Base-by-base conservation (phyloP, 2,329 filamentous ascomycete genomes). In the Fusarium torreyae region DNA sequence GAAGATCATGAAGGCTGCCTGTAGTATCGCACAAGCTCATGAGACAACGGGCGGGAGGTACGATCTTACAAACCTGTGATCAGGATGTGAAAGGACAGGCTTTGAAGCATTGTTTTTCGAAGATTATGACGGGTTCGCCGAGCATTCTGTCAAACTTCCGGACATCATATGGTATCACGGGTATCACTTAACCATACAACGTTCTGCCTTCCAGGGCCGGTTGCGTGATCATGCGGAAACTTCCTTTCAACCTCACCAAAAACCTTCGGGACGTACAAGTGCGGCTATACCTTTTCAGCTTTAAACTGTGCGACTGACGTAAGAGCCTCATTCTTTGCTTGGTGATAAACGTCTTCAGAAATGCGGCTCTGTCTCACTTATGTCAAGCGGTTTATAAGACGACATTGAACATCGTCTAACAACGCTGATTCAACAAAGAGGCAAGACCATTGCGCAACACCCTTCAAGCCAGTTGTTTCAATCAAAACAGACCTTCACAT, bases 161-260 rank as follows among this genome's bases (percentile, higher is more conserved):
- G 13, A 38, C 66, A 52, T 57, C 28, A 40, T 44, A 24, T 22
- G 43, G 66, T 57, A 48, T 45, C 54, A 54, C 60, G 11, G 22
- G 65, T 65, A 33, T 40, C 17, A 66, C 60, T 28, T 38, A 48
- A 49, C 9, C 20, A 48, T 33, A 38, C 15, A 11, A 22, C 15
- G 34, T 34, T 14, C 20, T 48, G 28, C 9, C 14, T 43, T 42
- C 22, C 39, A 26, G 17, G 20, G 7, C 22, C 18, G 18, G 10
- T 22, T 22, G 26, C 36, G 13, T 22, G 49, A 57, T 69, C 66
- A 69, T 51, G 51, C 54, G 66, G 20, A 46, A 42, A 14, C 26
- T 34, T 53, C 20, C 36, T 45, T 52, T 39, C 26, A 51, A 51
- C n/a, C 34, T 31, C 59, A 17, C n/a, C 24, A 39, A 28, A n/a